Evolutionary conservation across 2,329 filamentous ascomycete genomes (phyloP).

Genomic region (Calonectria crousiana): DNA sequence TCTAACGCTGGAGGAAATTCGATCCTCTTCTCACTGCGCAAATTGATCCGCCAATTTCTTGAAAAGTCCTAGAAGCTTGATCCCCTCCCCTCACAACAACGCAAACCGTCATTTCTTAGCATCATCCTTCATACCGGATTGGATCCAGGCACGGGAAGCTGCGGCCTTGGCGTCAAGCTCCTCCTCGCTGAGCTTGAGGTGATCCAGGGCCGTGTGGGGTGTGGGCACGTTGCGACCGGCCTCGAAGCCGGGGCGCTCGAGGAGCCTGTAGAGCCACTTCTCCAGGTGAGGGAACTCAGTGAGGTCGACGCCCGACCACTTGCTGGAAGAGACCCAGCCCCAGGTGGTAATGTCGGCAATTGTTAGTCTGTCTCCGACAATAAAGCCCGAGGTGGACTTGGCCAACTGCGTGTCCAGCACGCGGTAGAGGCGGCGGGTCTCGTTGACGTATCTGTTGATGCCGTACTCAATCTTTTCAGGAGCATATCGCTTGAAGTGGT

Average conservation of each 20-base stretch:
- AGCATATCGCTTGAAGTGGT: slow-evolving; percentile 88
- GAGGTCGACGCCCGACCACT: slow-evolving; percentile 67
- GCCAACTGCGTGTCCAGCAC: slow-evolving; percentile 80
- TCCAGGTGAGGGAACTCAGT: slow-evolving; percentile 81
- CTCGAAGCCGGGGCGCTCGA: slow-evolving; percentile 77
- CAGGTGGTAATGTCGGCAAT: slow-evolving; percentile 85
- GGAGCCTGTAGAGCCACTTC: slow-evolving; percentile 81
- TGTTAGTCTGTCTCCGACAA: slow-evolving; percentile 77
- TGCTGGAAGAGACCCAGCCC: slow-evolving; percentile 76
- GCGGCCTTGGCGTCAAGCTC: slow-evolving; percentile 69
- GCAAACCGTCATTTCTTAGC: slow-evolving; percentile 57
- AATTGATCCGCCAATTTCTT: not conserved
- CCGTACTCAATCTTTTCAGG: slow-evolving; percentile 87
- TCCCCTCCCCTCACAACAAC: not conserved
- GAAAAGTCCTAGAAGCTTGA: not conserved
- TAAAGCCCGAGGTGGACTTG: slow-evolving; percentile 66
- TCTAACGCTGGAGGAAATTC: not conserved
- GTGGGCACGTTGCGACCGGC: slow-evolving; percentile 81
- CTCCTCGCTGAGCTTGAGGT: slow-evolving; percentile 59
- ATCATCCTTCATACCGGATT: slow-evolving; percentile 77
- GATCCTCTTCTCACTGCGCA: not conserved
- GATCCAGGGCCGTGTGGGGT: slow-evolving; percentile 70
- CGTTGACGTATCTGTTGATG: slow-evolving; percentile 84
- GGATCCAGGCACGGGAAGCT: slow-evolving; percentile 72
- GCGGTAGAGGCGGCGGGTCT: slow-evolving; percentile 84